A percentile compares a stretch with the other conserved stretches of the same genome.
Evolutionary conservation across 768 basidiomycete species (phyloP).

Genomic region (Boletus bicolor): DNA sequence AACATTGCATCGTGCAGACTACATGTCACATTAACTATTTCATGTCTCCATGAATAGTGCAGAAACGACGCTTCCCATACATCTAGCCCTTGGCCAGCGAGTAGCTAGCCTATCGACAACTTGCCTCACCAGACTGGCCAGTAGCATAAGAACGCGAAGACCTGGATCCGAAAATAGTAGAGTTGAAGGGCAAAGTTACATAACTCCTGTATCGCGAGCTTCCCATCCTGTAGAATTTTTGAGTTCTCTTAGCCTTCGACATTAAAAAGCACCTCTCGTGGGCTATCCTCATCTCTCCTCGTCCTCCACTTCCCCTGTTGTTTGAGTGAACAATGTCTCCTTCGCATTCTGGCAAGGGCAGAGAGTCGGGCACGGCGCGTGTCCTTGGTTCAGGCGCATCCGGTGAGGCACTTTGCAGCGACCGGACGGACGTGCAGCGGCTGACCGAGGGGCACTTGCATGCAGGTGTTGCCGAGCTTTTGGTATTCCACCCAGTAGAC

Average conservation of each 20-base stretch:
- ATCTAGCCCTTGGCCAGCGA: neutral
- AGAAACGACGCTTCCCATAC: neutral
- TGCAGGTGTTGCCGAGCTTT: constrained; percentile 87
- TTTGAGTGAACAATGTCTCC: constrained; percentile 43
- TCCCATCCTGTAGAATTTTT: constrained; percentile 9
- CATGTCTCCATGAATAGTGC: neutral
- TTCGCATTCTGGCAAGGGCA: constrained; percentile 43
- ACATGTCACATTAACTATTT: neutral
- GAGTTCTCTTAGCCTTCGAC: neutral
- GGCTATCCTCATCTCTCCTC: neutral
- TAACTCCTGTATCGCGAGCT: constrained; percentile 13
- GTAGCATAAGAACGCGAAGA: neutral
- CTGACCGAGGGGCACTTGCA: neutral
- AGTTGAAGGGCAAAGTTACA: constrained; percentile 12
- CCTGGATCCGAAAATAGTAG: no score
- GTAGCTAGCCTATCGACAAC: no score
- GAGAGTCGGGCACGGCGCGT: constrained; percentile 87
- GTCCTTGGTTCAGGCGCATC: constrained; percentile 90
- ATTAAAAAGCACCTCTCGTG: neutral
- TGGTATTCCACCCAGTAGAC: constrained; percentile 95
- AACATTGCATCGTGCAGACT: neutral
- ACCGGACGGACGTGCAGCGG: neutral
- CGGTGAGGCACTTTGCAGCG: constrained; percentile 43
- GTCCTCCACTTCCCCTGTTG: neutral
- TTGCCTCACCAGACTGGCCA: no score